A percentile compares a stretch with the other conserved stretches of the same genome.
These are phyloP conservation scores for Cladosporium sp. DNA, from an alignment of 2,329 filamentous ascomycete genomes.

Conservation along the genomic window DNA sequence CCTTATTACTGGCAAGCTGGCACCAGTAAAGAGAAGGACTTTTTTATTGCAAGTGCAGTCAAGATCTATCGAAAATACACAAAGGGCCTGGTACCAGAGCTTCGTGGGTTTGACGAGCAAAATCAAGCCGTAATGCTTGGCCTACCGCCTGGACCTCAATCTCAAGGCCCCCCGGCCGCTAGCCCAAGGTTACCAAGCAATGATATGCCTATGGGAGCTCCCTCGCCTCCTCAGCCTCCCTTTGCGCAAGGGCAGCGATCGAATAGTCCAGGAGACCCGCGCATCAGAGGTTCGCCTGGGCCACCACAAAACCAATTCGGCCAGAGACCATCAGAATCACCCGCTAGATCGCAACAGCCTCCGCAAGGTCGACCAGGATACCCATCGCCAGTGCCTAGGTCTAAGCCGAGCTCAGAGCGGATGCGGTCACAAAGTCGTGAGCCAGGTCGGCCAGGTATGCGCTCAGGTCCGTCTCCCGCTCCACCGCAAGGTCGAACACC, in stretches of 20 bases:
- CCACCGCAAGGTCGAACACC: slow-evolving; percentile 13
- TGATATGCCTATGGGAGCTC: neutral
- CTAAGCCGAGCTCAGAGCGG: slow-evolving; percentile 31
- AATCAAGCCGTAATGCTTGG: slow-evolving; percentile 75
- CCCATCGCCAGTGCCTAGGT: slow-evolving; percentile 18
- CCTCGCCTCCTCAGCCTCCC: slow-evolving; percentile 21
- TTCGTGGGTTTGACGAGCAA: slow-evolving; percentile 75
- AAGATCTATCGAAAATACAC: slow-evolving; percentile 98
- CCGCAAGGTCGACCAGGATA: neutral
- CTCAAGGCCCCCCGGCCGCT: neutral
- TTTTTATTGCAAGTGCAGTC: slow-evolving; percentile 92
- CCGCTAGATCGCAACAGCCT: neutral
- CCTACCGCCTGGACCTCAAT: slow-evolving; percentile 10
- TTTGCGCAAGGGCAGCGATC: slow-evolving; percentile 26
- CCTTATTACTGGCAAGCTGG: slow-evolving; percentile 96
- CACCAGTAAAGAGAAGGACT: slow-evolving; percentile 94
- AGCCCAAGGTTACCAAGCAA: neutral
- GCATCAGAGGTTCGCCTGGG: slow-evolving; percentile 28
- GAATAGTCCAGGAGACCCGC: slow-evolving; percentile 27
- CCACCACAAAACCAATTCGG: slow-evolving; percentile 27
- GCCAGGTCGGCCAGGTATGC: slow-evolving; percentile 16
- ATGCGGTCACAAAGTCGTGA: slow-evolving; percentile 30
- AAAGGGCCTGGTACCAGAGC: slow-evolving; percentile 71
- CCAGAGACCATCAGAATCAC: slow-evolving; percentile 17
- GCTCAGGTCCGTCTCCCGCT: slow-evolving; percentile 26